Conservation (phyloP, 768 basidiomycete genomes). For the Tylopilus sp. region DNA sequence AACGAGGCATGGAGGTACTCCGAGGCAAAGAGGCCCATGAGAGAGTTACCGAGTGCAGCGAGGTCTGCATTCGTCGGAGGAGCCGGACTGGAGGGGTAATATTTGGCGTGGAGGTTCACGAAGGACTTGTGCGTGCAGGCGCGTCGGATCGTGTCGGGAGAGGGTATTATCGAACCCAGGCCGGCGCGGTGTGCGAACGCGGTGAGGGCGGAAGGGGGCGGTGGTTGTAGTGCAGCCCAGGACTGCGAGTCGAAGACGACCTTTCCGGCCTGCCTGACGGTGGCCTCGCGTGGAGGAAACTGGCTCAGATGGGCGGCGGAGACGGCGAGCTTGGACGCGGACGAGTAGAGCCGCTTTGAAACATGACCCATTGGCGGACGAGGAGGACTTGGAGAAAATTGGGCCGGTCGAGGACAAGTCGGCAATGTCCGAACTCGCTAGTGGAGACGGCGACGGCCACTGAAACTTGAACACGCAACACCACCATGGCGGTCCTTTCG, state of each 20-base stretch:
- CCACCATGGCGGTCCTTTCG: slow-evolving; percentile 78
- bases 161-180: slow-evolving; percentile 52
- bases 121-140: slow-evolving; percentile 81
- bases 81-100: slow-evolving; percentile 50
- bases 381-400: slow-evolving; percentile 5
- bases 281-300: slow-evolving; percentile 62
- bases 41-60: slow-evolving; percentile 74
- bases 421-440: slow-evolving; percentile 25
- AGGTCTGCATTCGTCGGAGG: slow-evolving; percentile 75
- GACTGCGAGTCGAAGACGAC: slow-evolving; percentile 57
- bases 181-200: slow-evolving; percentile 79
- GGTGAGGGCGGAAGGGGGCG: slow-evolving; percentile 64
- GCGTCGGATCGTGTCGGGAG: slow-evolving; percentile 58
- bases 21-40: slow-evolving; percentile 86
- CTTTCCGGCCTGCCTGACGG: slow-evolving; percentile 34
- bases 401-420: slow-evolving; percentile 30
- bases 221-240: slow-evolving; percentile 72
- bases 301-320: slow-evolving; percentile 50
- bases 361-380: slow-evolving; percentile 52
- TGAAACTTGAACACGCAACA: slow-evolving; percentile 12
- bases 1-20: slow-evolving; percentile 80
- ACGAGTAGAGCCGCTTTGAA: slow-evolving; percentile 48
- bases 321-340: slow-evolving; percentile 49
- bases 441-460: neutral
- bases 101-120: slow-evolving; percentile 49